Conservation (phyloP, 148 eudicot genomes). For the Silene uniflora region DNA sequence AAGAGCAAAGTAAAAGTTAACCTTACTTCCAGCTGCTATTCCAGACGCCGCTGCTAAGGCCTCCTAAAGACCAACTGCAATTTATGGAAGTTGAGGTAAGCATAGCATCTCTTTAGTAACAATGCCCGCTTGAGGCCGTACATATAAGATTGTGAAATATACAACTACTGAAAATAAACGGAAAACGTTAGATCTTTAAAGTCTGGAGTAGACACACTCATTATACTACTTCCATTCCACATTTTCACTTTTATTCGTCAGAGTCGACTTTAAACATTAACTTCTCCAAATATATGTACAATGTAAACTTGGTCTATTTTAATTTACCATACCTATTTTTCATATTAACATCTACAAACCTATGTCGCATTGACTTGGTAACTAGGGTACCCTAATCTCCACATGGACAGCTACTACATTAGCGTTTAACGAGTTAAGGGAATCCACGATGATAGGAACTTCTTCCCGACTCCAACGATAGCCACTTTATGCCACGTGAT, state of each 20-base stretch:
- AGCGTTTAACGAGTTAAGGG: too few relatives aligned
- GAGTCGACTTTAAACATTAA: not conserved
- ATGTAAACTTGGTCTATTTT: not conserved
- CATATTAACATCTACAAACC: not conserved
- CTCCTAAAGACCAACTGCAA: constrained; percentile 82
- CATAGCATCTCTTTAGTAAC: constrained; percentile 95
- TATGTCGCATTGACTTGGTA: too few relatives aligned
- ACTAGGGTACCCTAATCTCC: too few relatives aligned
- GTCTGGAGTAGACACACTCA: not conserved
- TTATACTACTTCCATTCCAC: not conserved
- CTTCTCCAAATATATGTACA: not conserved
- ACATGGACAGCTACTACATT: too few relatives aligned
- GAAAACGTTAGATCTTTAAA: not conserved
- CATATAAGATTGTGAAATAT: constrained; percentile 80
- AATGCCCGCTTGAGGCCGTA: constrained; percentile 74
- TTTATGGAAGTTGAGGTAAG: constrained; percentile 76
- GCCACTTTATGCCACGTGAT: too few relatives aligned
- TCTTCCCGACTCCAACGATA: too few relatives aligned
- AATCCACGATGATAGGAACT: too few relatives aligned
- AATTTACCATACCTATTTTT: not conserved
- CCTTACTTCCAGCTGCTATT: constrained; percentile 94
- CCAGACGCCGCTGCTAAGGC: constrained; percentile 96
- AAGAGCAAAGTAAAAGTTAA: constrained; percentile 18
- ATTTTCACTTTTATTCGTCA: not conserved
- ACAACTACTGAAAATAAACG: constrained; percentile 42